A percentile compares a stretch with the other conserved stretches of the same genome.
Conservation (phyloP, 2,329 filamentous ascomycete species). For the Bretziella fagacearum region DNA sequence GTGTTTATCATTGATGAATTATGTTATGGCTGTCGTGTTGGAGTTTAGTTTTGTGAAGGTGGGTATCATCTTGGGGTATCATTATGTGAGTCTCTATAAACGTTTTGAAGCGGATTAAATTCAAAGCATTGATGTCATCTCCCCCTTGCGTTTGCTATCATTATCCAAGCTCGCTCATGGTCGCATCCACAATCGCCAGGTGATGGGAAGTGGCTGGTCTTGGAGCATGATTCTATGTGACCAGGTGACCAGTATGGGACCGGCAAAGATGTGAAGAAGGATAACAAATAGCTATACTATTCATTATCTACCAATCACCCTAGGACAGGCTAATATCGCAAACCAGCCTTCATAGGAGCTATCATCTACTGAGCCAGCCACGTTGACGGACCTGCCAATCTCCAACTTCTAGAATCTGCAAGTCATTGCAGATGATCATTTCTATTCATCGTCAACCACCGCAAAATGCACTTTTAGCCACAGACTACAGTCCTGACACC, state of each 20-base stretch:
- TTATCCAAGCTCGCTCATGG: too few relatives aligned
- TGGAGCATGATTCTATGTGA: background rate
- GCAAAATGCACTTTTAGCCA: constrained; percentile 50
- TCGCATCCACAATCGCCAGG: background rate
- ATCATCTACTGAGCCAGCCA: too few relatives aligned
- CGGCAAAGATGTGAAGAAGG: background rate
- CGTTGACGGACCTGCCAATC: too few relatives aligned
- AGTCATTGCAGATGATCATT: background rate
- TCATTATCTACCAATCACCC: background rate
- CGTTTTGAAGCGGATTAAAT: too few relatives aligned
- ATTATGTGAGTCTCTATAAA: background rate
- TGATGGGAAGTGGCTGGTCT: background rate
- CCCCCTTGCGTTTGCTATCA: too few relatives aligned
- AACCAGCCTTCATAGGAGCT: background rate
- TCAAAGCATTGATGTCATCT: too few relatives aligned
- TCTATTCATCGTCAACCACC: constrained; percentile 25
- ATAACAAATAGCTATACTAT: background rate
- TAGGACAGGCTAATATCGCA: too few relatives aligned
- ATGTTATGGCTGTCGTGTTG: background rate
- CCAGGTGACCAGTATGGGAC: background rate
- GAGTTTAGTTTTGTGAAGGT: too few relatives aligned
- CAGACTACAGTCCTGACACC: constrained; percentile 48
- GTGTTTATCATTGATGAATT: too few relatives aligned
- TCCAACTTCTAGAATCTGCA: background rate
- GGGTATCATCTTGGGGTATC: background rate